Conservation (phyloP, 768 basidiomycete species). For the Lyophyllum atratum region DNA sequence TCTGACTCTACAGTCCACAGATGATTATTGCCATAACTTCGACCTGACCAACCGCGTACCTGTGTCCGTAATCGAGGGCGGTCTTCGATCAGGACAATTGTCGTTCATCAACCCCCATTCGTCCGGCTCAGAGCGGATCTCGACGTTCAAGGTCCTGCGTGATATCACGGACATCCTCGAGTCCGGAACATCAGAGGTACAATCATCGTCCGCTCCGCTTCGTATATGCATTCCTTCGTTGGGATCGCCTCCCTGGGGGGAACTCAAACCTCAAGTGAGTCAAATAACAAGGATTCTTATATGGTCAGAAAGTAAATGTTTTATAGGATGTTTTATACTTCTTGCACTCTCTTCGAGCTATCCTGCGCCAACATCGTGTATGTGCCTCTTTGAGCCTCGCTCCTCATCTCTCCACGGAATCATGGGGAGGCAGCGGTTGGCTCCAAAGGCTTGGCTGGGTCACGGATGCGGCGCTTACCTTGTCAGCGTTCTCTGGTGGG, state of each 20-base stretch:
- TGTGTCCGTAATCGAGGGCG: conserved; percentile 44
- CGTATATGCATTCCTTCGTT: conserved; percentile 65
- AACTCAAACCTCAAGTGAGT: conserved; percentile 55
- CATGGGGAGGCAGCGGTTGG: conserved; percentile 71
- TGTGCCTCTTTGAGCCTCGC: conserved; percentile 73
- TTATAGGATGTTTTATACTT: conserved; percentile 70
- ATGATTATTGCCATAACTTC: conserved; percentile 69
- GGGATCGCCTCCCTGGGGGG: conserved; percentile 73
- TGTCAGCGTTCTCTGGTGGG: conserved; percentile 79
- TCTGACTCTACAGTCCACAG: conserved; percentile 41
- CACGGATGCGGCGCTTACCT: conserved; percentile 71
- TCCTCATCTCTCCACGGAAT: conserved; percentile 58
- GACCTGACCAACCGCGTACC: conserved; percentile 73
- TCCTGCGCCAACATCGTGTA: conserved; percentile 57
- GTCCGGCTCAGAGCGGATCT: conserved; percentile 6
- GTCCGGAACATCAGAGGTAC: conserved; percentile 19
- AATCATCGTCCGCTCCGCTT: conserved; percentile 34
- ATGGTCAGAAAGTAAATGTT: neutral
- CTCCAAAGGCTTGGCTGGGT: conserved; percentile 77
- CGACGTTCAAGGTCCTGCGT: conserved; percentile 23
- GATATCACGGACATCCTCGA: conserved; percentile 30
- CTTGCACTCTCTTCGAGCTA: conserved; percentile 62
- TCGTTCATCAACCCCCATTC: conserved; percentile 17
- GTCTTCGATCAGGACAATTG: conserved; percentile 40
- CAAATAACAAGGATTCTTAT: neutral